These are phyloP conservation scores for Malus orientalis DNA, from an alignment of 306 rosid genomes.

Conservation along the genomic window DNA sequence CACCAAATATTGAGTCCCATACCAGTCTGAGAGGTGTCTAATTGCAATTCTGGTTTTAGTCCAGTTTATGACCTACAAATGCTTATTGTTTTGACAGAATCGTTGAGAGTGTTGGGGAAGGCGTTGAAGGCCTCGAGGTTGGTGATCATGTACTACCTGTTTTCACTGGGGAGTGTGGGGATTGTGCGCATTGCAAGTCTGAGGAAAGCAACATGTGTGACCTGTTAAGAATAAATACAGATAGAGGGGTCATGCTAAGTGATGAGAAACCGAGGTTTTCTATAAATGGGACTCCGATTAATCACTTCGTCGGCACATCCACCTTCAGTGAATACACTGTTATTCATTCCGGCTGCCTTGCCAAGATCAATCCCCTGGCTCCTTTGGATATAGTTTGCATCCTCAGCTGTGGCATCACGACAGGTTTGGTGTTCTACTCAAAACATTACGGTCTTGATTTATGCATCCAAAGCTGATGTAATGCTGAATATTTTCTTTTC, in stretches of 20 bases:
- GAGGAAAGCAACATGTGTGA: slow-evolving; percentile 41
- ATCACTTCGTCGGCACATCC: slow-evolving; percentile 37
- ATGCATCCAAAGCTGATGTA: not conserved
- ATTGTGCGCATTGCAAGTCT: slow-evolving; percentile 34
- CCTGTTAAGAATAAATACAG: slow-evolving; percentile 23
- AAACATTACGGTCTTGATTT: not conserved
- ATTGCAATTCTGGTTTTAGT: not conserved
- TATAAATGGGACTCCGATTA: slow-evolving; percentile 28
- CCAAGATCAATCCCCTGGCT: slow-evolving; percentile 34
- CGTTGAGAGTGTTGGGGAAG: slow-evolving; percentile 39
- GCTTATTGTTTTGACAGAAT: slow-evolving; percentile 11
- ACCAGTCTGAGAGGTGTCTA: not conserved
- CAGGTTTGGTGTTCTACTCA: slow-evolving; percentile 4
- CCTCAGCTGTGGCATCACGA: slow-evolving; percentile 40
- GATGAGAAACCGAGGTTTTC: slow-evolving; percentile 37
- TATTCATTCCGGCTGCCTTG: slow-evolving; percentile 33
- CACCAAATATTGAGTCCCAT: not conserved
- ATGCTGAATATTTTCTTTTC: not conserved
- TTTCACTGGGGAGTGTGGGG: slow-evolving; percentile 33
- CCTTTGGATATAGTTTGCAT: slow-evolving; percentile 35
- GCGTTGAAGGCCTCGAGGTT: slow-evolving; percentile 15
- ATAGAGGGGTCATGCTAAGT: slow-evolving; percentile 28
- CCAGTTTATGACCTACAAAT: not conserved
- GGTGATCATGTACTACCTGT: slow-evolving; percentile 40
- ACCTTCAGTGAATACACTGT: slow-evolving; percentile 43